These are phyloP conservation scores for Sphaerostilbella broomeana DNA, from an alignment of 2,329 filamentous ascomycete genomes.

Conservation along the genomic window DNA sequence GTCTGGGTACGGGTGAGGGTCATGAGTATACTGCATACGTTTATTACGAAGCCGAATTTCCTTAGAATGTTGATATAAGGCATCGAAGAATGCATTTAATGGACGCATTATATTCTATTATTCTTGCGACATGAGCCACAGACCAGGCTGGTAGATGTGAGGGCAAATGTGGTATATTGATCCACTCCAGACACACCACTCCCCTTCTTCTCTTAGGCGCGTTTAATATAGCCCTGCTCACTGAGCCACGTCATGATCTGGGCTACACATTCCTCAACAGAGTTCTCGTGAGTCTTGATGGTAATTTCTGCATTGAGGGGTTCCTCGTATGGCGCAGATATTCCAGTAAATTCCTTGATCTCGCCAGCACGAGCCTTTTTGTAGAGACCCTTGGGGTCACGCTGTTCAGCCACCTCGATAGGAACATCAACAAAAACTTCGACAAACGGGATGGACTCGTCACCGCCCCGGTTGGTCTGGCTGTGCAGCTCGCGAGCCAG, in stretches of 20 bases:
- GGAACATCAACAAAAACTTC: constrained; percentile 93
- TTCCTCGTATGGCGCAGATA: constrained; percentile 90
- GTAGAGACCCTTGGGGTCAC: constrained; percentile 95
- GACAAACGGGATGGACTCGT: constrained; percentile 75
- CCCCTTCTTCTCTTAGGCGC: too few relatives aligned
- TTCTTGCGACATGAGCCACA: constrained; percentile 17
- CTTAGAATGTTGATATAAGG: constrained; percentile 22
- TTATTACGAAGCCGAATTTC: constrained; percentile 89
- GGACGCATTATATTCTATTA: constrained; percentile 28
- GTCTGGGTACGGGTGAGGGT: constrained; percentile 59
- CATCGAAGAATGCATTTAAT: constrained; percentile 17
- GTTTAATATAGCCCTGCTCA: constrained; percentile 49
- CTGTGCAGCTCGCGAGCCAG: constrained; percentile 76
- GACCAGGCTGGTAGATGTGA: constrained; percentile 18
- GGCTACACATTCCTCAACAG: constrained; percentile 80
- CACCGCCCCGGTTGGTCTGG: constrained; percentile 42
- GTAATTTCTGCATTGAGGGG: constrained; percentile 80
- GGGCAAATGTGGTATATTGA: too few relatives aligned
- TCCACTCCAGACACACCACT: too few relatives aligned
- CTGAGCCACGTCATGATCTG: constrained; percentile 78
- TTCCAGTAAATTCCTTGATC: constrained; percentile 96
- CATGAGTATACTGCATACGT: constrained; percentile 93
- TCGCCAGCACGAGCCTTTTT: constrained; percentile 91
- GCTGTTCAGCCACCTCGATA: constrained; percentile 84
- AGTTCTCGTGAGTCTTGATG: constrained; percentile 73